Evolutionary conservation across 164 flowering plant species (phyloP).

Genomic region (Umbellularia californica): DNA sequence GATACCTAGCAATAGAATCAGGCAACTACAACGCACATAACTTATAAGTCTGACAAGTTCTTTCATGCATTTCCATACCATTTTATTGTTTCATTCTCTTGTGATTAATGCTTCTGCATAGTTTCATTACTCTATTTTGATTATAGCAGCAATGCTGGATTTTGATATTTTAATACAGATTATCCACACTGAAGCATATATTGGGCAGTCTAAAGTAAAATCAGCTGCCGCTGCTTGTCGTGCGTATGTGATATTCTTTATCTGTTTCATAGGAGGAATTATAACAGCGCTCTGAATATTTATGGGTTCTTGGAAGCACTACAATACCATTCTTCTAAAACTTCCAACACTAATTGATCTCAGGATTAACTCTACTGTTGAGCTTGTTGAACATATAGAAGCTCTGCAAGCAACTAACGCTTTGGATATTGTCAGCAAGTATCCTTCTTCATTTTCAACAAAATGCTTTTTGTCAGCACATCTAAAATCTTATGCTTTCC

Average conservation of each 20-base stretch:
- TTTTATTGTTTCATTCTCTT: neutral
- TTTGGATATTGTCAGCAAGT: conserved; percentile 84
- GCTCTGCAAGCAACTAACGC: conserved; percentile 82
- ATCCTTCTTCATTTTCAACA: conserved; percentile 34
- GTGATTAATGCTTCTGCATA: no score
- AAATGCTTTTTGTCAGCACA: neutral
- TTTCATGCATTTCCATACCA: neutral
- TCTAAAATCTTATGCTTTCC: conserved; percentile 19
- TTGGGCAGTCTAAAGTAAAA: conserved; percentile 82
- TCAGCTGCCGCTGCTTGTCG: conserved; percentile 96
- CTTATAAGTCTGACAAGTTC: neutral
- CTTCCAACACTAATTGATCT: conserved; percentile 3
- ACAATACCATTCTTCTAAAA: neutral
- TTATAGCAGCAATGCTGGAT: neutral
- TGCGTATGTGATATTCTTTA: conserved; percentile 42
- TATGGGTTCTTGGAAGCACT: neutral
- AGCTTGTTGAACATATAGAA: conserved; percentile 67
- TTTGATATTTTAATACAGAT: conserved; percentile 37
- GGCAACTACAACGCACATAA: no score
- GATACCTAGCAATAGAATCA: no score
- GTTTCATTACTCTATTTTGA: no score
- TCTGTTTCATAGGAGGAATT: neutral
- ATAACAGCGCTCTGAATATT: neutral
- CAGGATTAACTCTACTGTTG: conserved; percentile 82
- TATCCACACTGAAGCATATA: conserved; percentile 83